Evolutionary conservation across 1,284 basidiomycete species (phyloP).

Genomic region (Ustilago vetiveriae): DNA sequence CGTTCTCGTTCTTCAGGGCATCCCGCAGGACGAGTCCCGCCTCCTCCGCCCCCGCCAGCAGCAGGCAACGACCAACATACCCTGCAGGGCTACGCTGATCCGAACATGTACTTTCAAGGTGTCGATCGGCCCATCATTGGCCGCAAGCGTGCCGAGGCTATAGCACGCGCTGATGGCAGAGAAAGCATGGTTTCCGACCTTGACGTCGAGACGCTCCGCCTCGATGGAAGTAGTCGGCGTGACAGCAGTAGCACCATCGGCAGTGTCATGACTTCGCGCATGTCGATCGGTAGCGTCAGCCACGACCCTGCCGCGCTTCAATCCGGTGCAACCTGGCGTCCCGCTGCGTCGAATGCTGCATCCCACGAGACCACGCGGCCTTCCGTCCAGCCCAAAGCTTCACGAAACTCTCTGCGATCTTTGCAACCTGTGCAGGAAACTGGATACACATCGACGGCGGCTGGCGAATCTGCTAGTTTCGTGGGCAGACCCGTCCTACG

Average conservation of each 20-base stretch:
- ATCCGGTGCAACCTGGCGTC: slow-evolving; percentile 13
- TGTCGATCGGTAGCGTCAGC: slow-evolving; percentile 42
- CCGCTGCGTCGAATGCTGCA: neutral
- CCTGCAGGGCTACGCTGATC: slow-evolving; percentile 42
- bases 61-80: slow-evolving; percentile 5
- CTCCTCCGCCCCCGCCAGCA: slow-evolving; percentile 41
- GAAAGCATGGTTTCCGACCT: slow-evolving; percentile 62
- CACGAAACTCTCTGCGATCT: slow-evolving; percentile 25
- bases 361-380: neutral
- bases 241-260: slow-evolving; percentile 56
- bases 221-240: slow-evolving; percentile 56
- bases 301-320: slow-evolving; percentile 24
- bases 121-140: slow-evolving; percentile 47
- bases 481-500: slow-evolving; percentile 16
- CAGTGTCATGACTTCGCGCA: slow-evolving; percentile 39
- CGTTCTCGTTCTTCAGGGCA: slow-evolving; percentile 39
- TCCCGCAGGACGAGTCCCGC: slow-evolving; percentile 53
- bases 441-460: neutral
- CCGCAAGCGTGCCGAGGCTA: slow-evolving; percentile 49
- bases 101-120: slow-evolving; percentile 43
- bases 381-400: slow-evolving; percentile 13
- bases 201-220: slow-evolving; percentile 60
- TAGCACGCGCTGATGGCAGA: slow-evolving; percentile 50
- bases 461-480: neutral
- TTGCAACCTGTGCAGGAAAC: slow-evolving; percentile 24